Evolutionary conservation across 768 basidiomycete genomes (phyloP), one percentile per base, ranked within the genome.

Genomic region (Leccinum olivaceopallidum): DNA sequence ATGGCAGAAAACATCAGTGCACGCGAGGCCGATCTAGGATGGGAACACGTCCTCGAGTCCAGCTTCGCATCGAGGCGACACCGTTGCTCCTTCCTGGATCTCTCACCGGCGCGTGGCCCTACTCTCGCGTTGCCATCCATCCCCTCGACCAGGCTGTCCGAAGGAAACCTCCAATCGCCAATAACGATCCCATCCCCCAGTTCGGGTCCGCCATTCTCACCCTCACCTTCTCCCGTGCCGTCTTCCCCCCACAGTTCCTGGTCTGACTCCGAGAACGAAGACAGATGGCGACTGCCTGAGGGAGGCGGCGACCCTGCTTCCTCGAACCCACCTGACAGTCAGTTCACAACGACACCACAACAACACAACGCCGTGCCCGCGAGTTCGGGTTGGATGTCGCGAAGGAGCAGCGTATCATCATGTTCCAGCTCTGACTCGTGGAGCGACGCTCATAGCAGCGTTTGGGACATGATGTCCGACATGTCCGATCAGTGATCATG

Each of bases 361-460:
- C 24, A 36, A 10, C 16, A 28, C 26, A 47, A 13, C 36, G 6
- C 42, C 6, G 12, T 3, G 2, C 10, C 34, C 4, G 6, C 55
- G 6, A 36, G 53, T 28, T 3, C 26, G 44, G 53, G 56, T 12
- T 32, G 18, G 16, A 44, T 62, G 32, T 44, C 62, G 18, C 66
- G 62, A 13, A 65, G 70, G 51, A 30, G 13, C 26, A 68, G 65
- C 54, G 55, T n/a, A 9, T 63, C 68, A 1, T 63, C 68, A 2
- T 62, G 64, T 24, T 48, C 62, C 18, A 57, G 57, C 12, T n/a
- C 42, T 32, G 69, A 64, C 32, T 60, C 70, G 12, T 74, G 73
- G 74, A 71, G 66, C 9, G 73, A 73, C 36, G 72, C 70, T 12
- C 64, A 67, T 30, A 70, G 68, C 49, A 64, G 63, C 34, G 49